A percentile compares a stretch with the other conserved stretches of the same genome.
These are phyloP conservation scores for Cyclocybe aegerita DNA, from an alignment of 768 basidiomycete species.

Conservation along the genomic window DNA sequence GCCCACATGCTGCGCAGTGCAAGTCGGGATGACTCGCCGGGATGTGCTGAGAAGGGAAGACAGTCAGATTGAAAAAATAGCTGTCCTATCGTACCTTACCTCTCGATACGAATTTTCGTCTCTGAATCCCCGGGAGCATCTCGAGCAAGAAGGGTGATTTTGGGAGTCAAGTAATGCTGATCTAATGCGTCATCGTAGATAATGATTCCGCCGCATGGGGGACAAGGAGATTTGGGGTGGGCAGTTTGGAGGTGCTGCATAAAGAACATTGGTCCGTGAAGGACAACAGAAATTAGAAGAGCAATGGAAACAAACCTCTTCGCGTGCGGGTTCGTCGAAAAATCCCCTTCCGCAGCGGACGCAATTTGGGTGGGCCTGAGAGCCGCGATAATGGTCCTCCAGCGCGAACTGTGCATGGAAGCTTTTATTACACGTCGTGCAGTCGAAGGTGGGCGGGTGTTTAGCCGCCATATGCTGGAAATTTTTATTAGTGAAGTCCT, in stretches of 20 bases:
- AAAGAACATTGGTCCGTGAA: background rate
- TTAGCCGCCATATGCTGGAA: constrained; percentile 39
- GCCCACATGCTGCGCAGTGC: constrained; percentile 35
- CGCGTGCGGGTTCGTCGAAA: constrained; percentile 28
- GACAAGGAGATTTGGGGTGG: constrained; percentile 26
- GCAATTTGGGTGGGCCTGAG: constrained; percentile 45
- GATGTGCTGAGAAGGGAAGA: constrained; percentile 32
- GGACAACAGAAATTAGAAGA: background rate
- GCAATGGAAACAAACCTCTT: constrained; percentile 28
- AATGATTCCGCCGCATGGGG: constrained; percentile 25
- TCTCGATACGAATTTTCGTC: constrained; percentile 27
- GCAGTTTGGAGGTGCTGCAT: constrained; percentile 32
- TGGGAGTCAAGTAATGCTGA: constrained; percentile 38
- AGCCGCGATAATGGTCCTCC: constrained; percentile 47
- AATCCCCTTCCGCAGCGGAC: constrained; percentile 43
- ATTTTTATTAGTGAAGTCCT: background rate
- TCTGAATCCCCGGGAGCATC: constrained; percentile 34
- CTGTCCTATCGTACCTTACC: constrained; percentile 15
- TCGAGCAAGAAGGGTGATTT: constrained; percentile 35
- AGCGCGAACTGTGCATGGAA: constrained; percentile 36
- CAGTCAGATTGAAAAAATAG: background rate
- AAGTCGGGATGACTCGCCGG: constrained; percentile 33
- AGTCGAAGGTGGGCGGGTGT: constrained; percentile 44
- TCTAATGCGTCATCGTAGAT: constrained; percentile 36
- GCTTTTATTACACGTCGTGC: constrained; percentile 28